phyloP scores from a whole-genome alignment of 2,329 filamentous ascomycete species.

The Beauveria sp. region DNA sequence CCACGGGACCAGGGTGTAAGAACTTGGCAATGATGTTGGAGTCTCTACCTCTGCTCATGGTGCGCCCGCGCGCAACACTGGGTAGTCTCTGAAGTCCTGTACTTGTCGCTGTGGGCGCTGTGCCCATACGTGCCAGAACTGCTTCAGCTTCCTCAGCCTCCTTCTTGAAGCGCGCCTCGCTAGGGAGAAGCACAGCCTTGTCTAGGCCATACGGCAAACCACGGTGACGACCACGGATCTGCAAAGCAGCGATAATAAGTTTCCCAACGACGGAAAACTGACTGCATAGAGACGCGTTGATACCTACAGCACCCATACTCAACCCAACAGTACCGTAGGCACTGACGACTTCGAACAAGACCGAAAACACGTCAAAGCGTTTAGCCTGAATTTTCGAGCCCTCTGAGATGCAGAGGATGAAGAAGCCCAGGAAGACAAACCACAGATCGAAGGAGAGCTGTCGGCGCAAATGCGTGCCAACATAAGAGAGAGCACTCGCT shows the following conservation, averaged over 20 bases:
- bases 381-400: constrained; percentile 57
- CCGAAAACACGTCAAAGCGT: constrained; percentile 60
- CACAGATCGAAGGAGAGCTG: constrained; percentile 96
- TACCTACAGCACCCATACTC: constrained; percentile 69
- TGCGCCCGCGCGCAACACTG: constrained; percentile 25
- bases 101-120: constrained; percentile 19
- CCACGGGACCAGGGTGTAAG: constrained; percentile 39
- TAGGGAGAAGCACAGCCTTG: constrained; percentile 52
- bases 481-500: constrained; percentile 65
- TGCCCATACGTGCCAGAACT: constrained; percentile 28
- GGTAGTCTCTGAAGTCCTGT: constrained; percentile 23
- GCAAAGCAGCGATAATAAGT: constrained; percentile 61
- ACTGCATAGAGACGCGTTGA: constrained; percentile 73
- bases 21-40: constrained; percentile 38
- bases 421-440: constrained; percentile 92
- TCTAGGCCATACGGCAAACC: constrained; percentile 61
- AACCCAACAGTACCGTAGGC: constrained; percentile 93
- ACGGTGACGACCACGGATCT: constrained; percentile 61
- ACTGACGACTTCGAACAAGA: constrained; percentile 80
- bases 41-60: constrained; percentile 30
- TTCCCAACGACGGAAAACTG: constrained; percentile 72
- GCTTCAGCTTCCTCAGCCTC: constrained; percentile 42
- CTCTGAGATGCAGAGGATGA: constrained; percentile 86
- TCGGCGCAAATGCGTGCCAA: constrained; percentile 82
- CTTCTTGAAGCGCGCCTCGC: constrained; percentile 46